A percentile compares a stretch with the other conserved stretches of the same genome.
These are phyloP conservation scores for Xylariaceae sp. DNA, from an alignment of 2,329 filamentous ascomycete genomes.

Conservation along the genomic window DNA sequence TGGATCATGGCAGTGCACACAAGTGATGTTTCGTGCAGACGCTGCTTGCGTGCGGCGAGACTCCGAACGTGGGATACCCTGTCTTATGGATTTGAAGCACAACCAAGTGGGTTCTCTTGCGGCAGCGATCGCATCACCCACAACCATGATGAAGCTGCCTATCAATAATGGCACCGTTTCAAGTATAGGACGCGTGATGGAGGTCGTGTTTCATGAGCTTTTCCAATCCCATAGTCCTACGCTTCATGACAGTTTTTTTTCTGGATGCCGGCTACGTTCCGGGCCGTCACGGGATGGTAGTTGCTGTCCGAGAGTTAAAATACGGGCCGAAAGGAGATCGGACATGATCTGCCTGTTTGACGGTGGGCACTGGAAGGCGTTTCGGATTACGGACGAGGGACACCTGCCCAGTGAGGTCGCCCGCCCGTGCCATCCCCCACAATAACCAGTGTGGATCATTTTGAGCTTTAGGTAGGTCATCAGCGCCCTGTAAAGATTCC, in stretches of 20 bases:
- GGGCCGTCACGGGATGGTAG: background rate
- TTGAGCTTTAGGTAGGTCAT: no score
- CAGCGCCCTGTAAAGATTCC: no score
- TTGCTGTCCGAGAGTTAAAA: background rate
- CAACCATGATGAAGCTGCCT: background rate
- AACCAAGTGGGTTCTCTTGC: background rate
- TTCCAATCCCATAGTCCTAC: no score
- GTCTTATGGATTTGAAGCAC: background rate
- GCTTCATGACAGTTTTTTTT: no score
- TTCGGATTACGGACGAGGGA: background rate
- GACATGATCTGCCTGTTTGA: background rate
- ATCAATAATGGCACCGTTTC: background rate
- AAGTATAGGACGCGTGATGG: background rate
- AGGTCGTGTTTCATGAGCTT: background rate
- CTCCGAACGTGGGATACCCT: background rate
- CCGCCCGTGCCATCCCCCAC: no score
- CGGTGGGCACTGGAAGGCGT: background rate
- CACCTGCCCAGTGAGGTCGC: no score
- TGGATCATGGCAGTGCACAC: background rate
- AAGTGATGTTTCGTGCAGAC: background rate
- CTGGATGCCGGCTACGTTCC: no score
- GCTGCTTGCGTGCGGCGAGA: background rate
- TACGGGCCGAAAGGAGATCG: background rate
- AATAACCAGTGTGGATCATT: no score
- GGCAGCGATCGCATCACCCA: background rate